Conservation (phyloP, 2,329 filamentous ascomycete species). For the Neonectria hederae region DNA sequence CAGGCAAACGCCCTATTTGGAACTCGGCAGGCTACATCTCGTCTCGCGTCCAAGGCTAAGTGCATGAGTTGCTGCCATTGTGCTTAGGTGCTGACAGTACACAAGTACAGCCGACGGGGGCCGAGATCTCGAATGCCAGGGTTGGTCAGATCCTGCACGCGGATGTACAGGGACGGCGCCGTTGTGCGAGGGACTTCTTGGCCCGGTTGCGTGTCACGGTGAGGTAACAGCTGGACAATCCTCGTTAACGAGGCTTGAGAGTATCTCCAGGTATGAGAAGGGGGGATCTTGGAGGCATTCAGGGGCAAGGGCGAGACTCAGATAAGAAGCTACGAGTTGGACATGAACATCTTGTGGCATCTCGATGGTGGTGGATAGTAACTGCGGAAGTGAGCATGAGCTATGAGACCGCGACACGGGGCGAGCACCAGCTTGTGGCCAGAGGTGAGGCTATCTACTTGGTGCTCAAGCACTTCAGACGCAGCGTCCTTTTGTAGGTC, state of each 20-base stretch:
- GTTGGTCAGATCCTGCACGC: slow-evolving; percentile 25
- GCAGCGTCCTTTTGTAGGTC: slow-evolving; percentile 1
- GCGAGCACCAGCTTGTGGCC: slow-evolving; percentile 26
- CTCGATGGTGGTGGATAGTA: not conserved
- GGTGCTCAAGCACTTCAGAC: not conserved
- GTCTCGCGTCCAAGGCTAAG: slow-evolving; percentile 32
- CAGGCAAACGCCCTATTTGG: slow-evolving; percentile 1
- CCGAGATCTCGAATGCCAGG: slow-evolving; percentile 21
- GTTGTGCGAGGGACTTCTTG: slow-evolving; percentile 6
- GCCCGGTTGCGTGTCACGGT: slow-evolving; percentile 5
- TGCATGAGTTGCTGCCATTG: slow-evolving; percentile 26
- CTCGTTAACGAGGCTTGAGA: not conserved
- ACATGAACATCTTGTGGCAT: slow-evolving; percentile 22
- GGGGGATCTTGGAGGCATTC: not conserved
- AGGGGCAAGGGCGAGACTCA: slow-evolving; percentile 17
- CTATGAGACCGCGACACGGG: slow-evolving; percentile 23
- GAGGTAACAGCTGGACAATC: not conserved
- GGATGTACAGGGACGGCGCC: slow-evolving; percentile 14
- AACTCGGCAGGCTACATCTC: slow-evolving; percentile 32
- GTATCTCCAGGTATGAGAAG: not conserved
- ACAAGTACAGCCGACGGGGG: slow-evolving; percentile 15
- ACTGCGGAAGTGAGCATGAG: slow-evolving; percentile 25
- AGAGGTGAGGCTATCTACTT: slow-evolving; percentile 4
- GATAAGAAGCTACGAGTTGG: slow-evolving; percentile 16
- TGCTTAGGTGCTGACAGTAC: slow-evolving; percentile 13